A percentile compares a stretch with the other conserved stretches of the same genome.
Evolutionary conservation across 225 moss, liverwort and hornwort genomes (phyloP).

Genomic region (Takakia lepidozioides): DNA sequence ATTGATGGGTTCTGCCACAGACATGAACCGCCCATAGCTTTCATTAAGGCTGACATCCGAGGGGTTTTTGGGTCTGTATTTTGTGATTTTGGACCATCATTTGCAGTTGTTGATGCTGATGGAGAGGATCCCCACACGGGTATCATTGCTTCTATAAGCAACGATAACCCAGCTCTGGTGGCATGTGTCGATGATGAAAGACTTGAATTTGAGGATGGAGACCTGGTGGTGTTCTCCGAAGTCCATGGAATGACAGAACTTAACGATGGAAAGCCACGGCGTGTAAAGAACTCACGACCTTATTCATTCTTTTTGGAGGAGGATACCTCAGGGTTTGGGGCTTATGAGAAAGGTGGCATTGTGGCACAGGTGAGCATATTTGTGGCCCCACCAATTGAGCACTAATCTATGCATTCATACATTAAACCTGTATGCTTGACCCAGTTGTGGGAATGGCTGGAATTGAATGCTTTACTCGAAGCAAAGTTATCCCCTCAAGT

Average conservation of each 20-base stretch:
- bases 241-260: conserved; percentile 90
- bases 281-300: conserved; percentile 65
- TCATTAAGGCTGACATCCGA: conserved; percentile 75
- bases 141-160: conserved; percentile 84
- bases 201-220: conserved; percentile 91
- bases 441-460: too few relatives aligned
- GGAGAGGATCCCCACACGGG: conserved; percentile 92
- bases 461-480: too few relatives aligned
- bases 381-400: too few relatives aligned
- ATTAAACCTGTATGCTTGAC: too few relatives aligned
- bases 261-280: conserved; percentile 82
- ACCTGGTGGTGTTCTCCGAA: conserved; percentile 80
- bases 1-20: conserved; percentile 75
- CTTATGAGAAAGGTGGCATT: conserved; percentile 89
- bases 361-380: conserved; percentile 47
- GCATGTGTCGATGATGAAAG: conserved; percentile 98
- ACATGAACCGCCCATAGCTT: conserved; percentile 75
- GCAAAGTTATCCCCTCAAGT: too few relatives aligned
- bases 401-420: too few relatives aligned
- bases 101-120: conserved; percentile 78
- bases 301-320: conserved; percentile 84
- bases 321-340: conserved; percentile 56
- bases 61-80: conserved; percentile 89
- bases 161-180: conserved; percentile 78
- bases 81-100: conserved; percentile 86